These are phyloP conservation scores for Glycine tomentella DNA, from an alignment of 306 rosid genomes.

Conservation along the genomic window DNA sequence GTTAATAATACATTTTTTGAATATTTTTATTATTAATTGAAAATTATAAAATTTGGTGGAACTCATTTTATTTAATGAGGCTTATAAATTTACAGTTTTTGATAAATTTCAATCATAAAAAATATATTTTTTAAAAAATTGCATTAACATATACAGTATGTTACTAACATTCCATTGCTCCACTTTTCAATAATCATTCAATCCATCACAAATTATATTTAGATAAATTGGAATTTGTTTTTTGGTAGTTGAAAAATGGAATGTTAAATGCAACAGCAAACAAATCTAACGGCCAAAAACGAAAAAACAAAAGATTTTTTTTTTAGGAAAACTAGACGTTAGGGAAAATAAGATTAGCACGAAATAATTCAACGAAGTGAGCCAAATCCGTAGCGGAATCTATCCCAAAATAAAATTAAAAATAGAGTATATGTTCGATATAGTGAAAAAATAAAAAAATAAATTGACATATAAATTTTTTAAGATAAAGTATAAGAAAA, in stretches of 20 bases:
- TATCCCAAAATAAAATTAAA: background rate
- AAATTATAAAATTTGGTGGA: background rate
- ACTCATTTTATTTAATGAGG: background rate
- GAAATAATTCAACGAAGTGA: slow-evolving; percentile 38
- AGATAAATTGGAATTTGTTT: background rate
- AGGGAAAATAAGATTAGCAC: slow-evolving; percentile 23
- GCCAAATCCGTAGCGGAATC: slow-evolving; percentile 34
- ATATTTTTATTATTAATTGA: background rate
- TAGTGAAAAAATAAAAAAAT: too few relatives aligned
- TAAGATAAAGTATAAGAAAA: too few relatives aligned
- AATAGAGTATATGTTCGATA: too few relatives aligned
- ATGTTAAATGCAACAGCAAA: background rate
- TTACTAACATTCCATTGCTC: background rate
- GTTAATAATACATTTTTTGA: too few relatives aligned
- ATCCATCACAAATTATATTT: background rate
- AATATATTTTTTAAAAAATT: too few relatives aligned
- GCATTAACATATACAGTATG: background rate
- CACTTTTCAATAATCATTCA: background rate
- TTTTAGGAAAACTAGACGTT: slow-evolving; percentile 59
- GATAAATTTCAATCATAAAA: background rate
- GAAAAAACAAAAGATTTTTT: background rate
- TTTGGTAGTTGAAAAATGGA: background rate
- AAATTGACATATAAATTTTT: too few relatives aligned
- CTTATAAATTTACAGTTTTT: background rate
- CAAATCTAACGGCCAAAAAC: slow-evolving; percentile 35